Percentiles rank a stretch among this genome's conserved stretches.
These are phyloP conservation scores for Lyophyllum decastes DNA, from an alignment of 768 basidiomycete species.

Conservation along the genomic window DNA sequence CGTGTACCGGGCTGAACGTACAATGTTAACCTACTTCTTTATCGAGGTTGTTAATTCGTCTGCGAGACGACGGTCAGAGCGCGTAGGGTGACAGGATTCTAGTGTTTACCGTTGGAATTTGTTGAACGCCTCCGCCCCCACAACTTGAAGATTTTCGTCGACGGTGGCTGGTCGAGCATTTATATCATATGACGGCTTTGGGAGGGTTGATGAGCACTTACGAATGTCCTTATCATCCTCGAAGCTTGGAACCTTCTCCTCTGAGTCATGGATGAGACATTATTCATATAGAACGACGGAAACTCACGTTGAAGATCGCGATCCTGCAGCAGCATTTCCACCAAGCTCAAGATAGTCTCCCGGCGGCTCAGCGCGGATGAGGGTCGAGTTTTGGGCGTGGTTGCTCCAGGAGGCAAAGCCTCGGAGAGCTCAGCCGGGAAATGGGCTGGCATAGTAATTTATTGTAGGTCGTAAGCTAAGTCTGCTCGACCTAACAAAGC, in stretches of 20 bases:
- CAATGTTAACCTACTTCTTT: slow-evolving; percentile 48
- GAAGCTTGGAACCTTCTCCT: slow-evolving; percentile 42
- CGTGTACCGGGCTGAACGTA: background rate
- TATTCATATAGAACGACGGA: background rate
- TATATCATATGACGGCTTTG: background rate
- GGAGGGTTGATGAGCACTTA: slow-evolving; percentile 37
- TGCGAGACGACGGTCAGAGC: slow-evolving; percentile 22
- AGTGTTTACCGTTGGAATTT: slow-evolving; percentile 57
- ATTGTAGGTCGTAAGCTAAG: background rate
- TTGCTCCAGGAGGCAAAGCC: slow-evolving; percentile 17
- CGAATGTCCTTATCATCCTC: slow-evolving; percentile 70
- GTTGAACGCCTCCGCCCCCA: slow-evolving; percentile 65
- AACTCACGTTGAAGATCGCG: slow-evolving; percentile 33
- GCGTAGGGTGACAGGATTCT: background rate
- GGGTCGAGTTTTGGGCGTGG: slow-evolving; percentile 26
- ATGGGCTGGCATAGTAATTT: slow-evolving; percentile 18
- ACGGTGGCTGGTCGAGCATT: slow-evolving; percentile 46
- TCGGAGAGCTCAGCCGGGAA: slow-evolving; percentile 20
- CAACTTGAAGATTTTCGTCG: slow-evolving; percentile 69
- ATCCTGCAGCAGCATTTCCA: slow-evolving; percentile 48
- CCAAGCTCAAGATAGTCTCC: slow-evolving; percentile 50
- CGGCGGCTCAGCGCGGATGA: slow-evolving; percentile 35
- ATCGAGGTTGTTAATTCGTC: slow-evolving; percentile 63
- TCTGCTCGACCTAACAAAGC: background rate
- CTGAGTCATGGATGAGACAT: slow-evolving; percentile 20